phyloP scores from a whole-genome alignment of 2,329 filamentous ascomycete genomes.

The Didymella segeticola region DNA sequence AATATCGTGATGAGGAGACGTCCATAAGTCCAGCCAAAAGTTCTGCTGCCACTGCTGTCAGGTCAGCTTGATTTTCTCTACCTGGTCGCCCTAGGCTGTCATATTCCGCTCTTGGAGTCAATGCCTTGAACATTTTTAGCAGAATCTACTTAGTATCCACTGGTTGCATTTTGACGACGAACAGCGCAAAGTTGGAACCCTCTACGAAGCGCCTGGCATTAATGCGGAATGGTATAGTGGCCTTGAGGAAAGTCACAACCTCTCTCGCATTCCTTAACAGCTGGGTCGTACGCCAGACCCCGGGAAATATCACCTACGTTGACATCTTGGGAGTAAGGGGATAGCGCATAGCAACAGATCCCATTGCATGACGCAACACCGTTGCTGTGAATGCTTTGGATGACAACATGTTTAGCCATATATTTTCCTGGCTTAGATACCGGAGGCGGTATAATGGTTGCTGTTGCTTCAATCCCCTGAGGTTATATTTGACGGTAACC shows the following conservation, averaged over 20 bases:
- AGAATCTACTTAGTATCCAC: constrained; percentile 40
- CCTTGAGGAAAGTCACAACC: constrained; percentile 49
- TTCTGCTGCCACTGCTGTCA: constrained; percentile 55
- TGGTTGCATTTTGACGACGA: constrained; percentile 62
- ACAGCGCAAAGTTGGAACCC: constrained; percentile 52
- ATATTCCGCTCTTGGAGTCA: constrained; percentile 49
- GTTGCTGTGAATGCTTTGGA: constrained; percentile 56
- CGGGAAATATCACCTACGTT: constrained; percentile 43
- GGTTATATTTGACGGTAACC: constrained; percentile 58
- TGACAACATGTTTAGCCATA: constrained; percentile 55
- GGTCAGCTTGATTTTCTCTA: constrained; percentile 57
- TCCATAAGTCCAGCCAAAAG: constrained; percentile 54
- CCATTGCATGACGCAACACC: constrained; percentile 60
- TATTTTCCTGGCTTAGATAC: constrained; percentile 38
- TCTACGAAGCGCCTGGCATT: constrained; percentile 53
- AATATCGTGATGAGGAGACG: background rate
- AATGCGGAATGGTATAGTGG: constrained; percentile 56
- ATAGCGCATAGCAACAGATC: constrained; percentile 56
- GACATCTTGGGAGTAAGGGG: constrained; percentile 55
- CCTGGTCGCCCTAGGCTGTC: constrained; percentile 57
- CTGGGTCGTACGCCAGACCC: background rate
- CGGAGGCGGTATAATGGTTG: constrained; percentile 60
- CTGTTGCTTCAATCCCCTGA: constrained; percentile 58
- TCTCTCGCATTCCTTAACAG: constrained; percentile 21
- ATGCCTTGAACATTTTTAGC: background rate